phyloP scores from a whole-genome alignment of 2,329 filamentous ascomycete species.

The Blumeria graminis region DNA sequence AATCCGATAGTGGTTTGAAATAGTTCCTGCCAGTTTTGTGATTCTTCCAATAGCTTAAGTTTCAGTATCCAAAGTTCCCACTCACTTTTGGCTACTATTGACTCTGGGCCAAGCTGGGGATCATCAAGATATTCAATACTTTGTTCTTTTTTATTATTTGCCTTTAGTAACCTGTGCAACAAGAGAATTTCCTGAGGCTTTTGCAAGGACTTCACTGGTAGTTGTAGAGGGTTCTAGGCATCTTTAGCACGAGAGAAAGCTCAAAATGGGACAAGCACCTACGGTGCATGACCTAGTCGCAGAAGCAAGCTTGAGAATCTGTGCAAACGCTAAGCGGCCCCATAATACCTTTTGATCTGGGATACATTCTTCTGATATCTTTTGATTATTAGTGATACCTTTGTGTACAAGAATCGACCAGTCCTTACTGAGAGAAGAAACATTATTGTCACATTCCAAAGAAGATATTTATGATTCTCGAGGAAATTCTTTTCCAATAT shows the following conservation, averaged over 20 bases:
- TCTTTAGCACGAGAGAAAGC: no score
- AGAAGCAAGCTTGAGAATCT: slow-evolving; percentile 13
- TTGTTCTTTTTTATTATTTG: slow-evolving; percentile 9
- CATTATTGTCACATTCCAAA: slow-evolving; percentile 15
- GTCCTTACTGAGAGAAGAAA: slow-evolving; percentile 13
- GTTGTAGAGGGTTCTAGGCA: slow-evolving; percentile 8
- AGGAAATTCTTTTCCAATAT: slow-evolving; percentile 15
- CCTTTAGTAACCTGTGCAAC: slow-evolving; percentile 11
- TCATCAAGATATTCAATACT: slow-evolving; percentile 12
- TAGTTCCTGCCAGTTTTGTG: slow-evolving; percentile 12
- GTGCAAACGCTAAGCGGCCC: slow-evolving; percentile 10
- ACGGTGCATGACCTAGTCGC: slow-evolving; percentile 12
- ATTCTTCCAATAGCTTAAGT: slow-evolving; percentile 9
- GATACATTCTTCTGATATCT: slow-evolving; percentile 9
- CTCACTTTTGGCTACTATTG: slow-evolving; percentile 14
- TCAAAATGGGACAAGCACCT: slow-evolving; percentile 3
- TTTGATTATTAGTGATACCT: slow-evolving; percentile 3
- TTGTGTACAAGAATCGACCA: not conserved
- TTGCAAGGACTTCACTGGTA: slow-evolving; percentile 14
- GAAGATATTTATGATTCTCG: slow-evolving; percentile 13
- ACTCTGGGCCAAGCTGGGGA: slow-evolving; percentile 13
- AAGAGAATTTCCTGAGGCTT: slow-evolving; percentile 15
- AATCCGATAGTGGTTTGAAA: slow-evolving; percentile 10
- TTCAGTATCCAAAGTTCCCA: slow-evolving; percentile 15
- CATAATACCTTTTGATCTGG: slow-evolving; percentile 12